Percentiles rank a stretch among this genome's conserved stretches.
Evolutionary conservation across 768 basidiomycete genomes (phyloP).

Genomic region (Trametes maxima): DNA sequence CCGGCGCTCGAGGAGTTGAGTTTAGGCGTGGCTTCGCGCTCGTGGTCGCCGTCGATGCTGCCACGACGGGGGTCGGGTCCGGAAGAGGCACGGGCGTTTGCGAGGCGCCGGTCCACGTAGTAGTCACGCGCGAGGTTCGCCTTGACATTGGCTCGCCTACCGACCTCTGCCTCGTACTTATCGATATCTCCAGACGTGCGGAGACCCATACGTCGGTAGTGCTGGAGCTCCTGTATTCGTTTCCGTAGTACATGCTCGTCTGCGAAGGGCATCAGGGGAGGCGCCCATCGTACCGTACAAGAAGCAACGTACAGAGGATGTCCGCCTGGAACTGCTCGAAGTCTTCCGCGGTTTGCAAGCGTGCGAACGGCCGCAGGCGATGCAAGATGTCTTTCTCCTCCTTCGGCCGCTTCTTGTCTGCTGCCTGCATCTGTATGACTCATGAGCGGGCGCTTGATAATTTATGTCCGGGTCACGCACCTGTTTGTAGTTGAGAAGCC

Average conservation of each 20-base stretch:
- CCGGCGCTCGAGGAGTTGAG: conserved; percentile 28
- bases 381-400: conserved; percentile 92
- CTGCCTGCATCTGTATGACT: conserved; percentile 73
- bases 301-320: conserved; percentile 70
- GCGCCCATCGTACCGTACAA: too few relatives aligned
- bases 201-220: conserved; percentile 85
- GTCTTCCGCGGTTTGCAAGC: conserved; percentile 88
- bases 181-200: conserved; percentile 87
- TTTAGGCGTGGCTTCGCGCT: conserved; percentile 63
- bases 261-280: conserved; percentile 32
- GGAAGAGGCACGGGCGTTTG: conserved; percentile 52
- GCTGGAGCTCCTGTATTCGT: conserved; percentile 88
- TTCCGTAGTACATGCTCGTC: conserved; percentile 89
- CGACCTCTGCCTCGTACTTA: conserved; percentile 77
- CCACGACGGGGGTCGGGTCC: conserved; percentile 56
- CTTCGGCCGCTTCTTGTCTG: conserved; percentile 86
- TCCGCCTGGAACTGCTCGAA: conserved; percentile 88
- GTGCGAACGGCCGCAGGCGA: conserved; percentile 87
- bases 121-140: conserved; percentile 57
- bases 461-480: conserved; percentile 43
- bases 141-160: conserved; percentile 73
- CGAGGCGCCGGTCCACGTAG: conserved; percentile 52
- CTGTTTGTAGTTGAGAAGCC: conserved; percentile 93
- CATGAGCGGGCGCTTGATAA: conserved; percentile 17
- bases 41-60: conserved; percentile 45